Conservation (phyloP, 768 basidiomycete species). For the Amanita pallidorosea region DNA sequence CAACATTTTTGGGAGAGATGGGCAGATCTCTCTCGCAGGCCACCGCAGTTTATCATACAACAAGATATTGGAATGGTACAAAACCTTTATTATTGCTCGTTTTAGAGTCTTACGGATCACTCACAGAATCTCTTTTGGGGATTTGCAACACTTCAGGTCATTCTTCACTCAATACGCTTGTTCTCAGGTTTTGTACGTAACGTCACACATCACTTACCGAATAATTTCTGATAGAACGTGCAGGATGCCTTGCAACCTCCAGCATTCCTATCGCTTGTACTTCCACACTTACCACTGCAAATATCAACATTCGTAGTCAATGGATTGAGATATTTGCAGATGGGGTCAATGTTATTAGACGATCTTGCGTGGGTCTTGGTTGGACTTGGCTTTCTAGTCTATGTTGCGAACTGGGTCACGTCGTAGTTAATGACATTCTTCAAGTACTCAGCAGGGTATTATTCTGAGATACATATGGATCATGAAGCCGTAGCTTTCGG, state of each 20-base stretch:
- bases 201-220: not conserved
- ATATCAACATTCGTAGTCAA: constrained; percentile 53
- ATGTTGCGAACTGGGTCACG: constrained; percentile 37
- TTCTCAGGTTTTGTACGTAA: constrained; percentile 54
- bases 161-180: constrained; percentile 62
- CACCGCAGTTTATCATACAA: not conserved
- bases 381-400: constrained; percentile 58
- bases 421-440: constrained; percentile 8
- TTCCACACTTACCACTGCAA: constrained; percentile 59
- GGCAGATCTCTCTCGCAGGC: constrained; percentile 40
- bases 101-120: not conserved
- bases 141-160: constrained; percentile 62
- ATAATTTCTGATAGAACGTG: not conserved
- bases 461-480: not conserved
- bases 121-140: constrained; percentile 74
- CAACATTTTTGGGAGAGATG: constrained; percentile 45
- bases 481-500: not conserved
- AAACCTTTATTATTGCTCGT: not conserved
- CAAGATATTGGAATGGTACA: not conserved
- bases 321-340: constrained; percentile 54
- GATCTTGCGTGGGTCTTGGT: constrained; percentile 62
- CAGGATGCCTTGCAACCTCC: constrained; percentile 55
- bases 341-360: constrained; percentile 58
- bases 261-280: constrained; percentile 42
- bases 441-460: not conserved